Conservation (phyloP, 352 stramenopile species). For the Phytophthora hibernalis region DNA sequence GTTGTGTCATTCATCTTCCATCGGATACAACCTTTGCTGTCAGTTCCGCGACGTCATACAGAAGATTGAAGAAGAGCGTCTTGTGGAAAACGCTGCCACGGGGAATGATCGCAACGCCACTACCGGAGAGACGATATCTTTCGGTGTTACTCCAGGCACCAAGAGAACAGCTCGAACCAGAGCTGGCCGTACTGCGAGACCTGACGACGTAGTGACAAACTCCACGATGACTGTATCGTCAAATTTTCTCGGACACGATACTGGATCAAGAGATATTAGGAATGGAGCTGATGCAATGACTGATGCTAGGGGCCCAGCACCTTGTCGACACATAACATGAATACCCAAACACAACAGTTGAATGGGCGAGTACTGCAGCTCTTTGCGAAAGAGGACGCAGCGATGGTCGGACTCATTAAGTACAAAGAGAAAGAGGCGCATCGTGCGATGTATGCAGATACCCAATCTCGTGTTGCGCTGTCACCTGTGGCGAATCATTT, state of each 20-base stretch:
- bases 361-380: conserved; percentile 52
- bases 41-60: conserved; percentile 65
- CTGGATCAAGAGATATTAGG: conserved; percentile 9
- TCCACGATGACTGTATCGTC: background rate
- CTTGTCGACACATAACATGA: background rate
- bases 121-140: background rate
- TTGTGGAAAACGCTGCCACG: conserved; percentile 6
- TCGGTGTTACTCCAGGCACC: background rate
- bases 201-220: conserved; percentile 6
- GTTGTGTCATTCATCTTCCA: conserved; percentile 65
- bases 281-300: conserved; percentile 12
- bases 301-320: conserved; percentile 3
- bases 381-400: conserved; percentile 61
- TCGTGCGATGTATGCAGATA: conserved; percentile 41
- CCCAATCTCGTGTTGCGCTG: conserved; percentile 49
- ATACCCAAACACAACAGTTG: background rate
- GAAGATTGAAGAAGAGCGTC: conserved; percentile 45
- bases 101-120: background rate
- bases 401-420: conserved; percentile 68
- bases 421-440: conserved; percentile 65
- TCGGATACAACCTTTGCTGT: conserved; percentile 70
- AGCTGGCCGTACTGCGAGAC: conserved; percentile 15
- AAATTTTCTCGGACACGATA: background rate
- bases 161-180: conserved; percentile 20
- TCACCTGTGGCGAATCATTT: conserved; percentile 61